Evolutionary conservation across 306 rosid genomes (phyloP).

Genomic region (Sophora flavescens): DNA sequence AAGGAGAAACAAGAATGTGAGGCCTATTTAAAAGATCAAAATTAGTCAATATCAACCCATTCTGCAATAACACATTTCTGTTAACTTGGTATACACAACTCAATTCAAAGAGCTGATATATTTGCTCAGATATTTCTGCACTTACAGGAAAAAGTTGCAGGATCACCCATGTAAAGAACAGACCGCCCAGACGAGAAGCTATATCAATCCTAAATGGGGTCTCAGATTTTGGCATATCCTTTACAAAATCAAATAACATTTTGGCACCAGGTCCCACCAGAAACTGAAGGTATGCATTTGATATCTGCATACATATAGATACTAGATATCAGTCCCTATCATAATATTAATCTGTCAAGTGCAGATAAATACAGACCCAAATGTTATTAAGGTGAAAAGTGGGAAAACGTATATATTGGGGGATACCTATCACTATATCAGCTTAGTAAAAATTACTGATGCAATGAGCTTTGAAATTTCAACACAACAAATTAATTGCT

Average conservation of each 20-base stretch:
- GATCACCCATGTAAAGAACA: conserved; percentile 87
- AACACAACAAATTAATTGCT: conserved; percentile 19
- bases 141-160: conserved; percentile 92
- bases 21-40: conserved; percentile 32
- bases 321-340: conserved; percentile 35
- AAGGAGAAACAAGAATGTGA: conserved; percentile 16
- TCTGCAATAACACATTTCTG: background rate
- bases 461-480: conserved; percentile 4
- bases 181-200: conserved; percentile 72
- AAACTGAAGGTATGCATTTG: conserved; percentile 83
- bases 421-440: conserved; percentile 3
- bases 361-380: conserved; percentile 16
- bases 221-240: conserved; percentile 86
- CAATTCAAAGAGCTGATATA: conserved; percentile 18
- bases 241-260: conserved; percentile 71
- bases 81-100: conserved; percentile 11
- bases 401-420: conserved; percentile 28
- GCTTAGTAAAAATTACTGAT: conserved; percentile 23
- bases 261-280: conserved; percentile 70
- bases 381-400: conserved; percentile 13
- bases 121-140: conserved; percentile 32
- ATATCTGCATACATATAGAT: conserved; percentile 58
- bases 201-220: conserved; percentile 58
- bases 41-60: conserved; percentile 22
- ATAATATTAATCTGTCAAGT: conserved; percentile 39